Evolutionary conservation across 140 eudicot genomes (phyloP).

Genomic region (Ambrosia hybrid): DNA sequence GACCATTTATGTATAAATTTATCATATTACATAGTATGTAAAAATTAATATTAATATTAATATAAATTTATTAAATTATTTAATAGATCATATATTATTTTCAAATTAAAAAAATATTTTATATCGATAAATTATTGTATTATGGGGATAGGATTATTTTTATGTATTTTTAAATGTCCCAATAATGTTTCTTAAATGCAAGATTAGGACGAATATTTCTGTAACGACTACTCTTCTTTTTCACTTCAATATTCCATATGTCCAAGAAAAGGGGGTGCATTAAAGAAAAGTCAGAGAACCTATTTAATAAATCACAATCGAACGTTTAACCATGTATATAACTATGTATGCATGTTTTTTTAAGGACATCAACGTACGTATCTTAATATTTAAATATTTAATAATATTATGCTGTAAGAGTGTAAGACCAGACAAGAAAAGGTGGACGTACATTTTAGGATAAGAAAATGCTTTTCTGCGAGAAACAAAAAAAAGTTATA

Average conservation of each 20-base stretch:
- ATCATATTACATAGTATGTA: too few species aligned
- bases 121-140: too few species aligned
- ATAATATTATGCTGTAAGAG: neutral
- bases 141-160: neutral
- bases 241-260: conserved; percentile 25
- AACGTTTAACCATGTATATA: neutral
- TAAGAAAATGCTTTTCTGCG: neutral
- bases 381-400: neutral
- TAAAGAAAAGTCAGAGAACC: neutral
- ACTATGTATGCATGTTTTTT: neutral
- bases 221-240: conserved; percentile 4
- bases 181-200: conserved; percentile 2
- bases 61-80: too few species aligned
- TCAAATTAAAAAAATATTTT: too few species aligned
- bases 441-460: neutral
- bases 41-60: too few species aligned
- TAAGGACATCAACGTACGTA: neutral
- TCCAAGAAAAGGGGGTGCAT: conserved; percentile 19
- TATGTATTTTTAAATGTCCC: neutral
- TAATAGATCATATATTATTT: too few species aligned
- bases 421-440: neutral
- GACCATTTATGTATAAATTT: too few species aligned
- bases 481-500: too few species aligned
- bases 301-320: conserved; percentile 7
- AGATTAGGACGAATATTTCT: conserved; percentile 33